These are phyloP conservation scores for Fonsecaea pugnacius DNA, from an alignment of 2,329 filamentous ascomycete species.

Conservation along the genomic window DNA sequence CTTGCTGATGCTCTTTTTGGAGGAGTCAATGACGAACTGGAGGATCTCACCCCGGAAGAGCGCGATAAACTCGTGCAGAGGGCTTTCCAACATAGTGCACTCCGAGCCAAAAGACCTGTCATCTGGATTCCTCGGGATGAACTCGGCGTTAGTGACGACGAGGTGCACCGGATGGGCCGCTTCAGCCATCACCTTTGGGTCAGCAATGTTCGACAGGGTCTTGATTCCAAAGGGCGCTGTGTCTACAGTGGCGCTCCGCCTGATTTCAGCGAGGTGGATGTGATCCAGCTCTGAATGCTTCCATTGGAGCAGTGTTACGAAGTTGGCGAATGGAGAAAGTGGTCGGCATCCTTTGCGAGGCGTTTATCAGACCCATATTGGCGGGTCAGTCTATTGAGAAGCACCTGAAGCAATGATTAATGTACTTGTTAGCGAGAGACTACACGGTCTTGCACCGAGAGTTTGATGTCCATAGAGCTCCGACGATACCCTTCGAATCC, in stretches of 20 bases:
- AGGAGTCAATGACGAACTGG: conserved; percentile 87
- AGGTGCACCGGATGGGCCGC: conserved; percentile 75
- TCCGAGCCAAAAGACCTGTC: conserved; percentile 80
- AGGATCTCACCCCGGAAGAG: conserved; percentile 89
- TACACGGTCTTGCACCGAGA: background rate
- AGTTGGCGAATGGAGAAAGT: background rate
- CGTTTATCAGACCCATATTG: background rate
- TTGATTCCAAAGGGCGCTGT: conserved; percentile 81
- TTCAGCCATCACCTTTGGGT: conserved; percentile 84
- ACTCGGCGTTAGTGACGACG: conserved; percentile 87
- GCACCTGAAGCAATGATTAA: background rate
- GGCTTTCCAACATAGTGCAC: conserved; percentile 87
- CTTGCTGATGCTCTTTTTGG: conserved; percentile 84
- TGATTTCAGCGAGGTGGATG: conserved; percentile 84
- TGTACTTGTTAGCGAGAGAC: background rate
- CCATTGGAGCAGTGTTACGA: background rate
- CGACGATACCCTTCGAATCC: background rate
- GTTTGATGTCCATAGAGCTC: background rate
- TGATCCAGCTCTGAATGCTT: conserved; percentile 72
- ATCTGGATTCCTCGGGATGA: conserved; percentile 95
- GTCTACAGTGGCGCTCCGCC: conserved; percentile 84
- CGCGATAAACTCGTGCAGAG: conserved; percentile 81
- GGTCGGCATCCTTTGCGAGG: background rate
- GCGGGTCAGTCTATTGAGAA: background rate
- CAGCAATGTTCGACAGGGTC: conserved; percentile 85